Percentiles rank a stretch among this genome's conserved stretches.
phyloP scores from a whole-genome alignment of 2,329 filamentous ascomycete genomes.

The Colletotrichum melonis region DNA sequence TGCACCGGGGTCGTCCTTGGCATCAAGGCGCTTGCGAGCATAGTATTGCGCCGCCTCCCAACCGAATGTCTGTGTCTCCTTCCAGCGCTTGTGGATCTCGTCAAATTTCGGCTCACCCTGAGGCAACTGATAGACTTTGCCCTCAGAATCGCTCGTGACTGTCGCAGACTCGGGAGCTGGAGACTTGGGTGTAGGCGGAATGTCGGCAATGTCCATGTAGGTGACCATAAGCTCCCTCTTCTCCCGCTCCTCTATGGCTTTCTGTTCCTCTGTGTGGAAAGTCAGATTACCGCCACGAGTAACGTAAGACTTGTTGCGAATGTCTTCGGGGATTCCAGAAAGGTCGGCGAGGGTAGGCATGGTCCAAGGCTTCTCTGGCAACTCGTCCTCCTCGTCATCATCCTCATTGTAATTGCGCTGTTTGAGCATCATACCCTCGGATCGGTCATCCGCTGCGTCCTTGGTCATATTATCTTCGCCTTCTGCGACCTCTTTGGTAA shows the following conservation, averaged over 20 bases:
- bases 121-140: constrained; percentile 51
- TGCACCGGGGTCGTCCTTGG: constrained; percentile 47
- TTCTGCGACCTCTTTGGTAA: constrained; percentile 78
- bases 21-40: constrained; percentile 56
- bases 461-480: constrained; percentile 76
- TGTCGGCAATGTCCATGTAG: constrained; percentile 65
- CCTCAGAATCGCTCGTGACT: constrained; percentile 32
- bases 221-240: constrained; percentile 71
- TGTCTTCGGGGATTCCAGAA: constrained; percentile 56
- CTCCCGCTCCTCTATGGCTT: constrained; percentile 66
- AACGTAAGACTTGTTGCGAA: constrained; percentile 60
- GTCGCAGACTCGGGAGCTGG: constrained; percentile 52
- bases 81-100: constrained; percentile 62
- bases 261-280: constrained; percentile 67
- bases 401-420: constrained; percentile 59
- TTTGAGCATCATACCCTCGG: constrained; percentile 77
- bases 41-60: constrained; percentile 53
- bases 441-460: constrained; percentile 78
- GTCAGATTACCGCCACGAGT: constrained; percentile 64
- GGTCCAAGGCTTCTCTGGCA: constrained; percentile 64
- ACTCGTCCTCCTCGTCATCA: constrained; percentile 67
- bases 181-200: constrained; percentile 67
- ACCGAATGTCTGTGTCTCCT: constrained; percentile 59
- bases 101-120: constrained; percentile 53
- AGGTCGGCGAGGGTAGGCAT: constrained; percentile 61